Base-by-base conservation (phyloP, 192 early-diverging fungal species). In the Backusella mclennaniae region DNA sequence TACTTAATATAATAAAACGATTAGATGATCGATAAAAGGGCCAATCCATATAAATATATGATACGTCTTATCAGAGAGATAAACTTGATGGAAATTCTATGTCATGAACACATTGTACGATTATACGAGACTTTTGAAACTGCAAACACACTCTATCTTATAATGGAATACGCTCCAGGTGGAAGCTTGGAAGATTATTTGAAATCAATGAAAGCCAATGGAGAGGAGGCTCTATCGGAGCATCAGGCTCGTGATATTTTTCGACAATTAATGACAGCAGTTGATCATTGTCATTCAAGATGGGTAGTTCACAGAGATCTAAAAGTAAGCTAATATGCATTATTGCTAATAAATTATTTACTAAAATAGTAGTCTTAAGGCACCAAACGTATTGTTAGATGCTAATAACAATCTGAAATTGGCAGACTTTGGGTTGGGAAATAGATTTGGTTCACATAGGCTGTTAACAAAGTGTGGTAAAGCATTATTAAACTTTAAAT, bases 341-440 rank as follows among this genome's bases (percentile, higher is more conserved):
- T 56, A 1, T 44, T 14, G 8, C 6, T 67, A 44, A 5, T 6
- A 12, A 35, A 39, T 67, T 33, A 41, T 35, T 12, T 56, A 33
- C 35, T 52, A 35, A 63, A 26, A 1, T 63, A 26, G 0, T 14
- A 29, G 26, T 4, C 21, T 44, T 33, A 67, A 86, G 78, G 79
- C 85, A 15, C 84, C 87, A 73, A 97, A 97, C 80, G 85, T 97
- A n/a, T 88, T 97, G 71, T 85, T 97, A 26, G 94, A 93, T 63
- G 79, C 84, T 8, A 80, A 86, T 6, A 92, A 93, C 0, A 73
- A 85, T 6, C 89, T 96, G 42, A 93, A 94, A 81, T 76, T 98
- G 63, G 95, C 95, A 36, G 97, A 98, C 76, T 98, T 98, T 86
- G 97, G 97, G 5, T 79, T 98, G 14, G 91, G 94, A 1, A 96